Evolutionary conservation across 306 rosid genomes (phyloP), one percentile per base, ranked within the genome.

Genomic region (Rosa persica): DNA sequence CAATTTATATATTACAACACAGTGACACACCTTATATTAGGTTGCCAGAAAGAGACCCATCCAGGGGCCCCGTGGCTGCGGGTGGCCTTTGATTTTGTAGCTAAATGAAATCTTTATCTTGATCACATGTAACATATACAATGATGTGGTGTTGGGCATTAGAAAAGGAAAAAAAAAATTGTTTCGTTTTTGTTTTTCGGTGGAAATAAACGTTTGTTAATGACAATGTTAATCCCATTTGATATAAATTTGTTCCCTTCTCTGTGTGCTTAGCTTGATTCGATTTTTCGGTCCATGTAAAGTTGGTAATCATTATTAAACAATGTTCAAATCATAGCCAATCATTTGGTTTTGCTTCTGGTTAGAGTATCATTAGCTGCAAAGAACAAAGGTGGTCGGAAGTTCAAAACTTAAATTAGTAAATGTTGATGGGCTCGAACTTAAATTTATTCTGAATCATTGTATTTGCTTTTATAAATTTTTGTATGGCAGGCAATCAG

Each of bases 271-370:
- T 78, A 54, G 79, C 73, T 76, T 69, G 70, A 8, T 38, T 79
- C 74, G 17, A 30, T 58, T 57, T 46, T 54, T 42, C 42, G 20
- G 75, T 67, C 60, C 40, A 66, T 8, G 17, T 76, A 55, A 57
- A 23, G 78, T 48, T 36, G 55, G 71, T 70, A 64, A 65, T 74
- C 72, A 72, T 85, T 62, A 62, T 78, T 82, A 79, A 82, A 80
- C 80, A 84, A 81, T 83, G 82, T 77, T 49, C 54, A 87, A 81
- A 83, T 89, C 87, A 62, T 84, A 55, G 54, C 77, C 88, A 87
- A 87, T 85, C 90, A 84, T 89, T 73, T 84, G 82, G 55, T 77
- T 79, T 65, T 52, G 76, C 87, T 80, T 78, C 83, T 74, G 38
- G 71, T 85, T 8, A 66, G 48, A 83, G 64, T 72, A 42, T 78